phyloP scores from a whole-genome alignment of 176 grass and related monocot species.

The Cenchrus americanus region DNA sequence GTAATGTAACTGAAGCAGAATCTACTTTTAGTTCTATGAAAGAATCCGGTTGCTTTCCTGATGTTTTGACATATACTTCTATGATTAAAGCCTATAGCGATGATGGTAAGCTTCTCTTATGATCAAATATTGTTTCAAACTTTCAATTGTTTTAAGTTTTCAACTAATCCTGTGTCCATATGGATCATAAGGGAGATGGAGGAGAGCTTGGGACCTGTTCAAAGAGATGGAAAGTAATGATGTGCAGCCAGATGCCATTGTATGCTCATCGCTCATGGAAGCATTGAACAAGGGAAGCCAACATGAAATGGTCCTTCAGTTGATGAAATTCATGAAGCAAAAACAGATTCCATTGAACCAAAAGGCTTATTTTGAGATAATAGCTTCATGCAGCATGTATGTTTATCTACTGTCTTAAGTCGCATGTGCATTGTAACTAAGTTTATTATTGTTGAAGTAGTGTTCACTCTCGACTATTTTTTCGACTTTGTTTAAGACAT shows the following conservation, averaged over 20 bases:
- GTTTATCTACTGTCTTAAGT: conserved; percentile 45
- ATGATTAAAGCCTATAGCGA: conserved; percentile 79
- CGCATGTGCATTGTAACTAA: conserved; percentile 4
- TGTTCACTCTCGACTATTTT: conserved; percentile 14
- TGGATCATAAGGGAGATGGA: conserved; percentile 70
- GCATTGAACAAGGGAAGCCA: conserved; percentile 74
- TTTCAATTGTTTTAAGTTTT: conserved; percentile 21
- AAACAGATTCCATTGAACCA: conserved; percentile 72
- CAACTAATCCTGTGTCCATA: conserved; percentile 46
- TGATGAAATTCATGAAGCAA: conserved; percentile 78
- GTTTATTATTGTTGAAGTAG: conserved; percentile 27
- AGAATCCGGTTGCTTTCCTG: conserved; percentile 65
- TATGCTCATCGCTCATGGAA: conserved; percentile 84
- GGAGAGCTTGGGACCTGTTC: conserved; percentile 72
- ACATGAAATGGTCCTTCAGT: conserved; percentile 71
- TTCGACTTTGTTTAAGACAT: neutral
- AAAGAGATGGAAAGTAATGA: conserved; percentile 74
- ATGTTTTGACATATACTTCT: conserved; percentile 96
- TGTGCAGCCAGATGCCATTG: conserved; percentile 68
- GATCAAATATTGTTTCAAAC: conserved; percentile 10
- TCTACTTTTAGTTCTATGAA: conserved; percentile 81
- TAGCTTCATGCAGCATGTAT: conserved; percentile 91
- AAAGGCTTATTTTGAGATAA: conserved; percentile 77
- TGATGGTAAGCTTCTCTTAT: conserved; percentile 63
- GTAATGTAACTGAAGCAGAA: conserved; percentile 75